These are phyloP conservation scores for Podospora pseudocomata DNA, from an alignment of 495 filamentous ascomycete species.

Conservation along the genomic window DNA sequence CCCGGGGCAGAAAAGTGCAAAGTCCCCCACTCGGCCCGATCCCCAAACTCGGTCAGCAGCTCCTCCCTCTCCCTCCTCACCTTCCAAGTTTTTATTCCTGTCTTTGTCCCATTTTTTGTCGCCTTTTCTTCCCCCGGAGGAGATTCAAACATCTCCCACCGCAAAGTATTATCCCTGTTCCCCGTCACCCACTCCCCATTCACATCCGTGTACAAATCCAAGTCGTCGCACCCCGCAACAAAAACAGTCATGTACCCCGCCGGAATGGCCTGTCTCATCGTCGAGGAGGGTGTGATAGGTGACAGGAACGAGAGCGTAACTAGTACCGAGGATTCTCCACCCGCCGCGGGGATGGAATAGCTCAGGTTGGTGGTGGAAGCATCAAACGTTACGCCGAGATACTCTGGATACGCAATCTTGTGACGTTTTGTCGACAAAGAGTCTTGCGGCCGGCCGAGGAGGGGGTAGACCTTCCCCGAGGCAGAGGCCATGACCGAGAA, in stretches of 20 bases:
- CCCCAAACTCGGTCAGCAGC: conserved; percentile 67
- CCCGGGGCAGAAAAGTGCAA: conserved; percentile 70
- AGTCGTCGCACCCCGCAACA: conserved; percentile 64
- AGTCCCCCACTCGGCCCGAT: conserved; percentile 86
- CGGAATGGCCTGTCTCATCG: conserved; percentile 83
- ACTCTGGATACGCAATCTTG: conserved; percentile 65
- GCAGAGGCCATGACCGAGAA: conserved; percentile 74
- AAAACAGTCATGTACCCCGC: conserved; percentile 78
- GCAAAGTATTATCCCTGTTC: conserved; percentile 61
- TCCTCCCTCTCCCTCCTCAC: conserved; percentile 62
- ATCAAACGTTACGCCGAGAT: conserved; percentile 79
- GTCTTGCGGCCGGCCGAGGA: conserved; percentile 85
- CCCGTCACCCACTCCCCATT: conserved; percentile 90
- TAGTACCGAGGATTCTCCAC: conserved; percentile 37
- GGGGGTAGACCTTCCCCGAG: conserved; percentile 70
- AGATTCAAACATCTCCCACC: conserved; percentile 54
- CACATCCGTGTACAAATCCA: conserved; percentile 83
- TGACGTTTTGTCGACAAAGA: conserved; percentile 53
- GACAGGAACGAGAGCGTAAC: conserved; percentile 84
- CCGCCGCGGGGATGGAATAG: conserved; percentile 58
- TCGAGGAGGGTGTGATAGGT: conserved; percentile 89
- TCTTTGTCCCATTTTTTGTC: conserved; percentile 12
- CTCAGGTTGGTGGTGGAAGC: conserved; percentile 91
- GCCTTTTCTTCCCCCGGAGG: background rate
- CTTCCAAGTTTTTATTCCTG: conserved; percentile 53